Conservation (phyloP, 2,329 filamentous ascomycete genomes). For the Xenoacremonium recifei region DNA sequence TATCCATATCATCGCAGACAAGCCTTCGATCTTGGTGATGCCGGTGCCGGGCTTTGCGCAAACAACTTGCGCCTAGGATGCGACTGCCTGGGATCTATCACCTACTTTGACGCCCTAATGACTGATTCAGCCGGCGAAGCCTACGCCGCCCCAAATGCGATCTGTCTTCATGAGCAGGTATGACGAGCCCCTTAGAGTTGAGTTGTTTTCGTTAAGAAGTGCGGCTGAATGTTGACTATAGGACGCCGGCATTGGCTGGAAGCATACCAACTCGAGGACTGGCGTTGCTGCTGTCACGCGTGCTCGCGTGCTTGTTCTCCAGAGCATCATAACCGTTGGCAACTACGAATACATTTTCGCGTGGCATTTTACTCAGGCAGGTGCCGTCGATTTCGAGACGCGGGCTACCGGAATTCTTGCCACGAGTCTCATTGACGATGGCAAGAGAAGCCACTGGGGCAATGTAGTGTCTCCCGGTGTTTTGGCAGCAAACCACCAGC, state of each 20-base stretch:
- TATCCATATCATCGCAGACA: slow-evolving; percentile 63
- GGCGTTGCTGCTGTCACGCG: slow-evolving; percentile 54
- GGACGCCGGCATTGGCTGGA: slow-evolving; percentile 56
- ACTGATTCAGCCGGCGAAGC: slow-evolving; percentile 26
- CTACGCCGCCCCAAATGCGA: slow-evolving; percentile 44
- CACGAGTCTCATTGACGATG: slow-evolving; percentile 49
- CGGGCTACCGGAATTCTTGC: slow-evolving; percentile 42
- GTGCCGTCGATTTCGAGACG: slow-evolving; percentile 32
- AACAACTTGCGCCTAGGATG: slow-evolving; percentile 68
- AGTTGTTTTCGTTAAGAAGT: too few relatives aligned
- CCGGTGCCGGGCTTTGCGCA: slow-evolving; percentile 60
- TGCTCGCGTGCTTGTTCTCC: slow-evolving; percentile 55
- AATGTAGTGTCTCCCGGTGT: slow-evolving; percentile 61
- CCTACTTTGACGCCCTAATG: slow-evolving; percentile 37
- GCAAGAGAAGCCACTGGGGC: slow-evolving; percentile 54
- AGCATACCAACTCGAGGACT: slow-evolving; percentile 59
- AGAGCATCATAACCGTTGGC: slow-evolving; percentile 60
- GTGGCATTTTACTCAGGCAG: slow-evolving; percentile 52
- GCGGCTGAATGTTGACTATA: too few relatives aligned
- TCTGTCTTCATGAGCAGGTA: slow-evolving; percentile 34
- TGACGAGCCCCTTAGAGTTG: too few relatives aligned
- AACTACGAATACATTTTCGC: slow-evolving; percentile 58
- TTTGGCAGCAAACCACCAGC: slow-evolving; percentile 65
- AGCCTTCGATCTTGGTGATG: slow-evolving; percentile 70
- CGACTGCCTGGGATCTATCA: slow-evolving; percentile 65